Base-by-base conservation (phyloP, 2,329 filamentous ascomycete genomes). In the Tolypocladium nubicola region DNA sequence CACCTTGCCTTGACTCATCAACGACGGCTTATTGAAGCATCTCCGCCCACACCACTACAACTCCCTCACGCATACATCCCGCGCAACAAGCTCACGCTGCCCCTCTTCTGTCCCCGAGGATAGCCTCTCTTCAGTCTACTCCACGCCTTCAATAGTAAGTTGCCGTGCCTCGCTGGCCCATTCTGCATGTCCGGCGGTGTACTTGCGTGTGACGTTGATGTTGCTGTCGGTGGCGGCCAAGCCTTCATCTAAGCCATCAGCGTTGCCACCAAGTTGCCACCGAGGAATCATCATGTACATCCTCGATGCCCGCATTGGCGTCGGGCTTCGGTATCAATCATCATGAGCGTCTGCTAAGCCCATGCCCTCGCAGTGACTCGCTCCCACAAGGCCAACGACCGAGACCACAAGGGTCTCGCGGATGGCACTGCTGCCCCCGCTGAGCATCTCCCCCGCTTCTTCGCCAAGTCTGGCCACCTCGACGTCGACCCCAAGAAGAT, bases 301-400 rank as follows among this genome's bases (percentile, higher is more conserved):
- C 19, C 23, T 3, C 26, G 2, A 6, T 35, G 19, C 16, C n/a
- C 30, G 26, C 19, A 35, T 7, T n/a, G 30, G 30, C 47, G 11
- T 2, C 16, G 4, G n/a, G n/a, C 21, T 10, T 45, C 21, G 10
- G 11, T n/a, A 50, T 33, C 47, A 50, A 13, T 21, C 26, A 50
- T 1, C 2, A 35, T 9, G 45, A 47, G 23, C 40, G 7, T 13
- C 16, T 26, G 62, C 63, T 62, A 56, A 61, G 9, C 58, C 47
- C 19, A 16, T 30, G 37, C 47, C 21, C 50, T 37, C 45, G 16
- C 65, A 96, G 92, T 99, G 93, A 97, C 94, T 79, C 93, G 94
- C 73, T 95, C 93, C 63, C 90, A 93, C 84, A 99, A 97, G 81
- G 84, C 81, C 79, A 96, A 91, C 77, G 90, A 96, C 75, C 92